Percentiles rank a stretch among this genome's conserved stretches.
These are phyloP conservation scores for Thelonectria rubi DNA, from an alignment of 2,329 filamentous ascomycete species.

Conservation along the genomic window DNA sequence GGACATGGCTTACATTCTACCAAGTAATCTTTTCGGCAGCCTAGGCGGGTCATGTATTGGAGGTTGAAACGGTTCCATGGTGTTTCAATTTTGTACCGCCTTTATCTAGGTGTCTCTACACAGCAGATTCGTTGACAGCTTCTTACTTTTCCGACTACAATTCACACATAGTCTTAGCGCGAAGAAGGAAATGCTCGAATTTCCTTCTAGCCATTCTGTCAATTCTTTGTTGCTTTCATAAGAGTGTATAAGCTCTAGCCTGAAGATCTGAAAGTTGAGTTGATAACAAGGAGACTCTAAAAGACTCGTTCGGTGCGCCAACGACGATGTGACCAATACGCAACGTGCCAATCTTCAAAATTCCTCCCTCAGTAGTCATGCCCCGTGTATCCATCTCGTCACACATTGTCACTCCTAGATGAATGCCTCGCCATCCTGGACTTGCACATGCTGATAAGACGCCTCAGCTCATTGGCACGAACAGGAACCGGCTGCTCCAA, in stretches of 20 bases:
- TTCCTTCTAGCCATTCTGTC: too few relatives aligned
- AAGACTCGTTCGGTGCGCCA: slow-evolving; percentile 10
- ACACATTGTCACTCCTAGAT: slow-evolving; percentile 34
- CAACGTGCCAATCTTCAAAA: slow-evolving; percentile 19
- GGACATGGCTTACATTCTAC: slow-evolving; percentile 1
- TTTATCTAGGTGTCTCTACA: neutral
- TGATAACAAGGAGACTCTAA: neutral
- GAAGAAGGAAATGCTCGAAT: too few relatives aligned
- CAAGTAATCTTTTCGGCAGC: neutral
- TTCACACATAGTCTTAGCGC: too few relatives aligned
- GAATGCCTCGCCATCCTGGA: slow-evolving; percentile 35
- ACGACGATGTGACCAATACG: neutral
- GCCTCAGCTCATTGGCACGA: slow-evolving; percentile 42
- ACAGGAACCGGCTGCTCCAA: slow-evolving; percentile 47
- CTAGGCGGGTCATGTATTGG: neutral
- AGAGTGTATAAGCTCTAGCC: neutral
- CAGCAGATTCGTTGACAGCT: neutral
- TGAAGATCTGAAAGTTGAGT: neutral
- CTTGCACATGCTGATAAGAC: slow-evolving; percentile 44
- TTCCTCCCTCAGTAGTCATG: slow-evolving; percentile 7
- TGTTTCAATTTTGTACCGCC: neutral
- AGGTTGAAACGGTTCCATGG: neutral
- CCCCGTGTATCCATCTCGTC: slow-evolving; percentile 2
- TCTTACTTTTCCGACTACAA: neutral
- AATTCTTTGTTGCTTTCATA: too few relatives aligned